Percentiles rank a stretch among this genome's conserved stretches.
Evolutionary conservation across 1,284 basidiomycete genomes (phyloP).

Genomic region (Exobasidium cylindrosporum): DNA sequence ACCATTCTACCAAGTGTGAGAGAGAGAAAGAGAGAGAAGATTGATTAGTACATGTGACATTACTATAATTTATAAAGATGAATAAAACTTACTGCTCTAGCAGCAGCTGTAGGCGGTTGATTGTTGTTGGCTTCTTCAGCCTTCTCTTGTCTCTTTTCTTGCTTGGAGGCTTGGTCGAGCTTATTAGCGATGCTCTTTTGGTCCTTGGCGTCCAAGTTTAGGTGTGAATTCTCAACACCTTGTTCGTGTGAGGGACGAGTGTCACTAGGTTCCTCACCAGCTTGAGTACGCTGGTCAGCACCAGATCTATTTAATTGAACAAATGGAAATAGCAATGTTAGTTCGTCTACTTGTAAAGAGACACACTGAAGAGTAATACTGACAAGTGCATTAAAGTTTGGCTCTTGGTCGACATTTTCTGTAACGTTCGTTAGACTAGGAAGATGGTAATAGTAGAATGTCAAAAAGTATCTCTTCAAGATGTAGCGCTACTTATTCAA

Average conservation of each 20-base stretch:
- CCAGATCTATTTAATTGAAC: conserved; percentile 21
- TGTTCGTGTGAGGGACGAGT: conserved; percentile 41
- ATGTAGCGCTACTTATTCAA: too few species aligned
- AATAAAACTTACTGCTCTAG: conserved; percentile 16
- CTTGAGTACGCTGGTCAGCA: conserved; percentile 42
- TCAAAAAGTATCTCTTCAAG: too few species aligned
- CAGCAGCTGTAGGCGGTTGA: conserved; percentile 32
- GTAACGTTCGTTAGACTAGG: too few species aligned
- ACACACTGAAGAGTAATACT: not conserved
- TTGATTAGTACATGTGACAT: not conserved
- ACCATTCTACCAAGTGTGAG: conserved; percentile 56
- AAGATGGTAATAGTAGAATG: too few species aligned
- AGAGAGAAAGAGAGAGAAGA: not conserved
- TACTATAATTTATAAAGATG: not conserved
- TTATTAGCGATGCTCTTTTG: conserved; percentile 47
- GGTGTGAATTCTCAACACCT: conserved; percentile 44
- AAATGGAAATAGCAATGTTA: not conserved
- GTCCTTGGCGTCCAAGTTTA: conserved; percentile 41
- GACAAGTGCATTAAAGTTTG: conserved; percentile 18
- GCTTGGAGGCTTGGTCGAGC: conserved; percentile 46
- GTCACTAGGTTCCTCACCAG: conserved; percentile 35
- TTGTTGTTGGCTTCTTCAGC: conserved; percentile 29
- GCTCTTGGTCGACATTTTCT: conserved; percentile 16
- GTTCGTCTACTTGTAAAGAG: conserved; percentile 4
- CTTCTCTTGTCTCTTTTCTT: conserved; percentile 33